Conservation (phyloP, 192 early-diverging fungal genomes). For the Lobosporangium transversale region DNA sequence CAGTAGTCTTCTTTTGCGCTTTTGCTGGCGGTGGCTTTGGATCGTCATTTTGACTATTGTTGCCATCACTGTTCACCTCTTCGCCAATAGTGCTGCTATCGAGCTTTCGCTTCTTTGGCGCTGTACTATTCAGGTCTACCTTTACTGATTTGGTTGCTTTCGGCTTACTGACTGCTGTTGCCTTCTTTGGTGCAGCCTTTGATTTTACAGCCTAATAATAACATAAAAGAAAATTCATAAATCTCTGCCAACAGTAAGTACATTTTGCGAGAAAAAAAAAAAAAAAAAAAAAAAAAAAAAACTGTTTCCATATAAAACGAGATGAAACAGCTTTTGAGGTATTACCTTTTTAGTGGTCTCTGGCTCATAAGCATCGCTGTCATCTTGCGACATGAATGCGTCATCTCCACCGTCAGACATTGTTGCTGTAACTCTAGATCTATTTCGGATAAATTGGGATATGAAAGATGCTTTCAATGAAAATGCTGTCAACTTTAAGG, state of each 20-base stretch:
- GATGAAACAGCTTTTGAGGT: too few species aligned
- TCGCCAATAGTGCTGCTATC: slow-evolving; percentile 8
- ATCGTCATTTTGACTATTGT: slow-evolving; percentile 1
- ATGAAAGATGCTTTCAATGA: too few species aligned
- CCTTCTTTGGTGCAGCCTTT: slow-evolving; percentile 17
- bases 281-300: slow-evolving; percentile 1
- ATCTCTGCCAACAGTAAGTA: too few species aligned
- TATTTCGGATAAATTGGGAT: background rate
- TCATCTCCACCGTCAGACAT: slow-evolving; percentile 47
- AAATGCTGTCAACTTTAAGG: too few species aligned
- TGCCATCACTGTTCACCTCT: slow-evolving; percentile 3
- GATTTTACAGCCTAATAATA: background rate
- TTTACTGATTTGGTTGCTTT: slow-evolving; percentile 15
- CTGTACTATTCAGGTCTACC: background rate
- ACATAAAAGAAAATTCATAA: background rate
- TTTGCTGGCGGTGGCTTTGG: slow-evolving; percentile 31
- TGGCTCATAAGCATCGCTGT: slow-evolving; percentile 44
- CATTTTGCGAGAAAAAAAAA: too few species aligned
- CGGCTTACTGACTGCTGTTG: background rate
- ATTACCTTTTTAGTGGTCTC: slow-evolving; percentile 48
- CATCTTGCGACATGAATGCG: slow-evolving; percentile 47
- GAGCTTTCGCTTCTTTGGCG: slow-evolving; percentile 40
- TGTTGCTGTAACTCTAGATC: background rate
- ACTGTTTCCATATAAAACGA: too few species aligned
- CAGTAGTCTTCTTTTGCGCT: slow-evolving; percentile 26